Evolutionary conservation across 345 rosid species (phyloP), one percentile per base, ranked within the genome.

Genomic region (Eutrema japonicum): DNA sequence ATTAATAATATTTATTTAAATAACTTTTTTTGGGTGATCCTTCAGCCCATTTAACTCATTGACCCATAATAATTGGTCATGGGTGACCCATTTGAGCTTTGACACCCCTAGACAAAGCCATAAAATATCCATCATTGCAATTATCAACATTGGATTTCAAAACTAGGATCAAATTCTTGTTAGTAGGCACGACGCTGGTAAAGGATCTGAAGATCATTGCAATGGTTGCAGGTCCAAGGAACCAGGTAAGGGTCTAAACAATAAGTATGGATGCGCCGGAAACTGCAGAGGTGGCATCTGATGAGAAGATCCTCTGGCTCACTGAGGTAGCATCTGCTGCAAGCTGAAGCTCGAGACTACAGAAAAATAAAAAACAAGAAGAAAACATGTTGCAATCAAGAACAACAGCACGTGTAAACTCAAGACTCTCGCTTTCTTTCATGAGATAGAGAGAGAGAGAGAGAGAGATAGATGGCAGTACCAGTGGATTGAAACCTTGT

Each of bases 201-300:
- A 45, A 85, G 85, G 85, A 66, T 82, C 64, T 77, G 89, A 16
- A 90, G 88, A 75, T 87, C 96, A 77, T 40, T 87, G 88, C 97
- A 95, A 64, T 85, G 96, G 59, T 56, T 73, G 82, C 97, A 95
- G 6, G 87, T 88, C 97, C 99, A 95, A 46, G 97, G 96, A 42
- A 82, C 59, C 68, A 89, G 38, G 36, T 82, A 86, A 69, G 97
- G 96, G 76, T 95, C 97, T 64, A 95, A 83, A 66, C 96, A 92
- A 80, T 92, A 88, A 22, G 84, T 75, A 81, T 92, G 96, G 18
- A 95, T 86, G 56, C 86, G 80, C 53, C 84, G 80, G 57, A 72
- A 70, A 54, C 76, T 83, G 82, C 99, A 95, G 12, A 83, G 64
- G 54, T 88, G 85, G 64, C 97, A 95, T 54, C 80, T 80, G 41